Evolutionary conservation across 2,329 filamentous ascomycete genomes (phyloP), one percentile per base, ranked within the genome.

Genomic region (Claviceps spartinae): DNA sequence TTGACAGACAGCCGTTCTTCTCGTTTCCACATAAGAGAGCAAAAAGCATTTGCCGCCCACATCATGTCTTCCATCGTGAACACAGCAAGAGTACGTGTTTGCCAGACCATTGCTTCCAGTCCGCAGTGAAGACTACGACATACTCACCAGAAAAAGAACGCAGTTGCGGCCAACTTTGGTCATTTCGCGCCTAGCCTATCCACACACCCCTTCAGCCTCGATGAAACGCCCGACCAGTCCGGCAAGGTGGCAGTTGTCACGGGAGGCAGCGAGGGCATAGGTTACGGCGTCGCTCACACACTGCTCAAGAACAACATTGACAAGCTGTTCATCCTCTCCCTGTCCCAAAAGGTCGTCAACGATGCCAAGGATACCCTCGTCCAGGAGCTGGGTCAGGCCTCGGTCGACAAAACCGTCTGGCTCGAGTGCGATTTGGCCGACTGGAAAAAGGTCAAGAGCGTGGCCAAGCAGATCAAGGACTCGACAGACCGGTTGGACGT

Each of bases 211-310:
- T 48, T 48, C 20, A 48, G n/a, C 34, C 47, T 48, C 20, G 47
- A 48, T 22, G 47, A 48, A 22, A 48, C 47, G 47, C 47, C 47
- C 11, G 36, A 48, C n/a, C 47, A 48, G 47, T 24, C 47, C 34
- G 47, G 47, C 47, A 48, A 48, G 22, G 47, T 48, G 18, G 47
- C 47, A 20, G 34, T 48, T 22, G 47, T 48, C 7, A 48, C 47
- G 2, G 47, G 47, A 7, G 47, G 47, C 4, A 48, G 47, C 34
- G 26, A 48, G 22, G 47, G 47, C 20, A 24, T 48, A 16, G 47
- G 47, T 8, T 48, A 48, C 20, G 47, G 47, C 14, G 47, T 48
- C 47, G 22, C 47, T 16, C 22, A 48, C 47, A 48, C 47, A 14
- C 20, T 48, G 11, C 47, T 48, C 47, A 48, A 40, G 36, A 34